These are phyloP conservation scores for Antarctomyces pellizariae DNA, from an alignment of 495 filamentous ascomycete species.

Conservation along the genomic window DNA sequence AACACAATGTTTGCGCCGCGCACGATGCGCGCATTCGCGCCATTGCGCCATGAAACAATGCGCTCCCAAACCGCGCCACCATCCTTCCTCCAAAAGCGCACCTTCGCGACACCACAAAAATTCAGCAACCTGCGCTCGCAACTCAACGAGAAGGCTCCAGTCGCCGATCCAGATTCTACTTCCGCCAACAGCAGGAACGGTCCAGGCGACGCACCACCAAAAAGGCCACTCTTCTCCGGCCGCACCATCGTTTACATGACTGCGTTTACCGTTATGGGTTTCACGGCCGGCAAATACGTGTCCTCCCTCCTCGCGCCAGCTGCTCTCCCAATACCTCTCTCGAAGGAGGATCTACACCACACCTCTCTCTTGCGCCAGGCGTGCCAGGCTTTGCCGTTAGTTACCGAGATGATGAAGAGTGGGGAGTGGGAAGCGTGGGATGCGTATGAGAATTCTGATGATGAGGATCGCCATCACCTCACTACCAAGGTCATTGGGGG, in stretches of 20 bases:
- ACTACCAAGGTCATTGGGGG: conserved; percentile 21
- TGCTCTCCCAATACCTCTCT: conserved; percentile 11
- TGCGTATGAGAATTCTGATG: conserved; percentile 28
- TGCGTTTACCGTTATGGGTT: conserved; percentile 19
- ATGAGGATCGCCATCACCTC: conserved; percentile 14
- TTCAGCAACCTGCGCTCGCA: no score
- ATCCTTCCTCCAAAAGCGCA: no score
- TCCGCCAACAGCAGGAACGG: no score
- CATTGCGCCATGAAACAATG: no score
- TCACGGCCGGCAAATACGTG: conserved; percentile 12
- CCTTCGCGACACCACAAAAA: no score
- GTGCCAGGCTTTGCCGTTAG: conserved; percentile 25
- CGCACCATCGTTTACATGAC: conserved; percentile 10
- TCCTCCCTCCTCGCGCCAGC: conserved; percentile 17
- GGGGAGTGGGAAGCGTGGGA: conserved; percentile 28
- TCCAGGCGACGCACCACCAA: no score
- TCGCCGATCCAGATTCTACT: no score
- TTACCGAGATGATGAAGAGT: conserved; percentile 26
- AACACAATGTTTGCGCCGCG: no score
- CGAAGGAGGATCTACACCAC: conserved; percentile 14
- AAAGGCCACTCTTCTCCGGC: conserved; percentile 7
- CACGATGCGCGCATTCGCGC: no score
- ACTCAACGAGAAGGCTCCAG: no score
- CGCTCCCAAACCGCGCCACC: no score
- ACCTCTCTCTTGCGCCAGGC: conserved; percentile 13